phyloP scores from a whole-genome alignment of 371 early-diverging fungal species.

The Amoeboaphelidium protococcarum region DNA sequence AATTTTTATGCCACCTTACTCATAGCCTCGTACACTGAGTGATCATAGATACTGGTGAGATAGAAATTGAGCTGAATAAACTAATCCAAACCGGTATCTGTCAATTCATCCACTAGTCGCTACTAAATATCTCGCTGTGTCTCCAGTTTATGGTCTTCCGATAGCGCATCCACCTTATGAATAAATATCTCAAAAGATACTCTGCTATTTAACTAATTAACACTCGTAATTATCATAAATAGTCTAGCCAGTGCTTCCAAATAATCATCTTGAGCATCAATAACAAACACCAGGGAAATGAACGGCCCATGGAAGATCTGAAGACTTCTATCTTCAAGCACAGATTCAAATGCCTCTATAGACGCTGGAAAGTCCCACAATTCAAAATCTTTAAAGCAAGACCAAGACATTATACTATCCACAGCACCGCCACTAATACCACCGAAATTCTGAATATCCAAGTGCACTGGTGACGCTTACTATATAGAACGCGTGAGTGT shows the following conservation, averaged over 20 bases:
- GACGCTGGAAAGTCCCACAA: slow-evolving; percentile 87
- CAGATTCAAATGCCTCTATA: slow-evolving; percentile 48
- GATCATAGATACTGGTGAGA: slow-evolving; percentile 77
- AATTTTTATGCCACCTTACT: slow-evolving; percentile 77
- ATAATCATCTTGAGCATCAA: slow-evolving; percentile 84
- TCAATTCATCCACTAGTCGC: slow-evolving; percentile 54
- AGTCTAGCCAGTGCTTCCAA: slow-evolving; percentile 45
- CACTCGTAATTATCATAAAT: slow-evolving; percentile 39
- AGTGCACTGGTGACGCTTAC: no score
- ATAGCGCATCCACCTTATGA: slow-evolving; percentile 84
- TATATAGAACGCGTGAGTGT: no score
- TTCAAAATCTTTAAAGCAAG: slow-evolving; percentile 62
- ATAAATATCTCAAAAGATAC: slow-evolving; percentile 75
- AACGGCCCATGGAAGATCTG: slow-evolving; percentile 28
- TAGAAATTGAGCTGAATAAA: slow-evolving; percentile 52
- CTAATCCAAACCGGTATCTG: slow-evolving; percentile 50
- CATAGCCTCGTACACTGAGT: slow-evolving; percentile 80
- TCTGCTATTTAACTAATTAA: slow-evolving; percentile 44
- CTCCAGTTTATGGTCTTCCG: slow-evolving; percentile 74
- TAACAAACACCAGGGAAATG: slow-evolving; percentile 65
- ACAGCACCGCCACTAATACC: no score
- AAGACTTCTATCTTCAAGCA: slow-evolving; percentile 18
- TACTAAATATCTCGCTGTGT: slow-evolving; percentile 76
- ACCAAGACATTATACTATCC: no score
- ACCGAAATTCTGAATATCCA: no score